Conservation (phyloP, 2,329 filamentous ascomycete genomes). For the Ciborinia camelliae region DNA sequence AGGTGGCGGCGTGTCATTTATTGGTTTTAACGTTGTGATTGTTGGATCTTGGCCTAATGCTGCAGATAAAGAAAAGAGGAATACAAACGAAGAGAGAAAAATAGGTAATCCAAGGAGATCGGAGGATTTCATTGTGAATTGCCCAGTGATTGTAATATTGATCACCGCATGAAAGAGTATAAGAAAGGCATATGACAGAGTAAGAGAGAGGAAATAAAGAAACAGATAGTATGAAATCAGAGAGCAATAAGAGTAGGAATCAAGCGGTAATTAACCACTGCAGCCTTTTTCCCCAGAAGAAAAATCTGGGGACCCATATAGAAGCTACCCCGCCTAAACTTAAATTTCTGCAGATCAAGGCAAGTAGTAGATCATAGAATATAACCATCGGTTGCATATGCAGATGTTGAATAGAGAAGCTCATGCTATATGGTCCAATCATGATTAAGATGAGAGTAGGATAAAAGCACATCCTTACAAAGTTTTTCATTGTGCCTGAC, state of each 20-base stretch:
- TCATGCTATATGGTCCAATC: background rate
- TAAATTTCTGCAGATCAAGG: background rate
- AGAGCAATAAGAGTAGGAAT: background rate
- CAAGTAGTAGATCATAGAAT: background rate
- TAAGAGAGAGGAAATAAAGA: background rate
- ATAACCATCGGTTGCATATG: background rate
- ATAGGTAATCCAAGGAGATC: background rate
- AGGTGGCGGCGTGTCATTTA: constrained; percentile 6
- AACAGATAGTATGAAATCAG: background rate
- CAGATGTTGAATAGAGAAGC: background rate
- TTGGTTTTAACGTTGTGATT: constrained; percentile 38
- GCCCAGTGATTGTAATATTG: background rate
- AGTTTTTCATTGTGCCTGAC: background rate
- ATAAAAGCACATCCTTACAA: background rate
- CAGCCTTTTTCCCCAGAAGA: background rate
- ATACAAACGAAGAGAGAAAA: background rate
- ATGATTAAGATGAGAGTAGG: background rate
- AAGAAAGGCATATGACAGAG: background rate
- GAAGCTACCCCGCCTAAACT: background rate
- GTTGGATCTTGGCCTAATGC: constrained; percentile 12
- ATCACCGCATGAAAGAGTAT: background rate
- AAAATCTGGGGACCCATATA: constrained; percentile 2
- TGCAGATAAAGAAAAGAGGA: background rate
- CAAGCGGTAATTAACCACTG: background rate
- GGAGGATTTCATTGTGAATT: constrained; percentile 1